Percentiles rank a stretch among this genome's conserved stretches.
These are phyloP conservation scores for Fusarium verticillioides DNA, from an alignment of 2,329 filamentous ascomycete species.

Conservation along the genomic window DNA sequence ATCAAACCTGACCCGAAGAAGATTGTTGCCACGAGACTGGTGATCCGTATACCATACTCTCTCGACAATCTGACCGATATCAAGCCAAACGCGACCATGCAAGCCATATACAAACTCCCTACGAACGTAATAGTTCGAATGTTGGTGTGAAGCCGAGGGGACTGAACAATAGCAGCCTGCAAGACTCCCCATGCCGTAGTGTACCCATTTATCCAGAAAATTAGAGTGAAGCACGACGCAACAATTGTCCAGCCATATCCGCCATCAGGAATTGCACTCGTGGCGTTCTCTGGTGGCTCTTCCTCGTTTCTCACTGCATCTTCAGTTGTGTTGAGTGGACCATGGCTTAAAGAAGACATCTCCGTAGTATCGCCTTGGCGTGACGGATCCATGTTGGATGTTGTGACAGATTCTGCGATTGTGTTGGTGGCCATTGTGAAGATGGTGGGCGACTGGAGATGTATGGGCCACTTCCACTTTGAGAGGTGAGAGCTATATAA, in stretches of 20 bases:
- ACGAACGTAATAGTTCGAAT: conserved; percentile 3
- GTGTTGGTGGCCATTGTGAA: not conserved
- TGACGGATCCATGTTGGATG: not conserved
- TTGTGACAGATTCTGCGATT: not conserved
- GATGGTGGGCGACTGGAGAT: not conserved
- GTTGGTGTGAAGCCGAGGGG: not conserved
- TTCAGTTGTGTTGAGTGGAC: not conserved
- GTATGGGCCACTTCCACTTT: rapidly evolving
- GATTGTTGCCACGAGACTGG: not conserved
- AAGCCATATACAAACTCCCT: conserved; percentile 9
- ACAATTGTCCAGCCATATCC: conserved; percentile 20
- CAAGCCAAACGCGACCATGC: not conserved
- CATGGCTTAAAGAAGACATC: not conserved
- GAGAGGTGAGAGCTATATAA: rapidly evolving
- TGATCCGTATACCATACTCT: not conserved
- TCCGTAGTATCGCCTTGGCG: not conserved
- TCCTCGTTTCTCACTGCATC: not conserved
- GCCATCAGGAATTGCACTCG: not conserved
- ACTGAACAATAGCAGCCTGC: not conserved
- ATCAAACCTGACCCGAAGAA: not conserved
- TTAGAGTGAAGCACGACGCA: not conserved
- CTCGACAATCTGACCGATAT: not conserved
- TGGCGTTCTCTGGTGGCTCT: conserved; percentile 3
- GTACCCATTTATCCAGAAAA: conserved; percentile 10
- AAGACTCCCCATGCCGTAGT: conserved; percentile 3